Evolutionary conservation across 2,329 filamentous ascomycete genomes (phyloP).

Genomic region (Plenodomus biglobosus): DNA sequence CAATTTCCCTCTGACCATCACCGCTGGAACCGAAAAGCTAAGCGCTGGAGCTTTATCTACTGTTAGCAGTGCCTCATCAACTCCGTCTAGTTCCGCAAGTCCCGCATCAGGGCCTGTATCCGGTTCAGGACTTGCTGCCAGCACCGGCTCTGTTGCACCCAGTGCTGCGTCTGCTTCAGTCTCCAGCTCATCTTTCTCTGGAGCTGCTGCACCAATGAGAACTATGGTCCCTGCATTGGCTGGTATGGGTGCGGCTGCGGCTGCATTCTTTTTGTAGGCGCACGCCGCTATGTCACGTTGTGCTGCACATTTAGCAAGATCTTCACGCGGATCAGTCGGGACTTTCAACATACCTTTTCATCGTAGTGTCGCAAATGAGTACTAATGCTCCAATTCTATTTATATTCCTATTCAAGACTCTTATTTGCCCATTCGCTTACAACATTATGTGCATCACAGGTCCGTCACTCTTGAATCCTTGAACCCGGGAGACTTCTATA

Average conservation of each 20-base stretch:
- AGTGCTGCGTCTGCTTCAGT: slow-evolving; percentile 3
- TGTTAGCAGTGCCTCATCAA: slow-evolving; percentile 11
- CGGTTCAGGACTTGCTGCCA: not conserved
- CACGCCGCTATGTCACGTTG: not conserved
- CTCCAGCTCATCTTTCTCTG: slow-evolving; percentile 7
- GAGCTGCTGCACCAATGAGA: slow-evolving; percentile 21
- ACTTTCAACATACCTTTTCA: too few species aligned
- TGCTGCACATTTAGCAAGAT: too few species aligned
- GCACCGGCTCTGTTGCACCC: slow-evolving; percentile 1
- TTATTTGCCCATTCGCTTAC: not conserved
- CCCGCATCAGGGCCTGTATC: not conserved
- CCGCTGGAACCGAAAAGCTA: slow-evolving; percentile 31
- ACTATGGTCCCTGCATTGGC: slow-evolving; percentile 27
- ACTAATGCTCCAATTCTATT: too few species aligned
- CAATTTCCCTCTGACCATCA: slow-evolving; percentile 28
- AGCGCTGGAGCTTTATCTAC: slow-evolving; percentile 23
- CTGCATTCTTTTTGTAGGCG: slow-evolving; percentile 26
- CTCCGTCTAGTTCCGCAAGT: not conserved
- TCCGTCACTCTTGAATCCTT: too few species aligned
- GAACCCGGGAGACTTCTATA: too few species aligned
- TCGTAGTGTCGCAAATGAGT: too few species aligned
- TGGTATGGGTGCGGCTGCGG: slow-evolving; percentile 32
- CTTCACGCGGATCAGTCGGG: too few species aligned
- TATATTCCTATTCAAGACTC: not conserved
- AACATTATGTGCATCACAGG: too few species aligned